Conservation (phyloP, 129 eudicot species). For the Smallanthus sonchifolius region DNA sequence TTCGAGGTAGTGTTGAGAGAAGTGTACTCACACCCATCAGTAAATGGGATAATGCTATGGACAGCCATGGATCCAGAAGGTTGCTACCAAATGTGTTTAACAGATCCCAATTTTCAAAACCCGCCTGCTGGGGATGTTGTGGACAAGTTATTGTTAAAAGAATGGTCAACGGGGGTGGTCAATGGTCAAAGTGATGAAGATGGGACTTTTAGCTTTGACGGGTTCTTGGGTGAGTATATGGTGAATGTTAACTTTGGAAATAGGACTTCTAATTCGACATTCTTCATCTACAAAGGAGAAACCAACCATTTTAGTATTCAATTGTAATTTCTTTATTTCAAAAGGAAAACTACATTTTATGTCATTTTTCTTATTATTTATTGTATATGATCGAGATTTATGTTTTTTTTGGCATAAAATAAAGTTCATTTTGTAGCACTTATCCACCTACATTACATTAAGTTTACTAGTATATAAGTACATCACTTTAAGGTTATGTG, state of each 20-base stretch:
- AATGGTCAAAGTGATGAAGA: constrained; percentile 48
- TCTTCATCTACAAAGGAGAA: constrained; percentile 48
- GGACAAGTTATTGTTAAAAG: constrained; percentile 50
- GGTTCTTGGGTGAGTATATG: constrained; percentile 57
- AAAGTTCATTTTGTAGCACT: neutral
- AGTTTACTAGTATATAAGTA: too few species aligned
- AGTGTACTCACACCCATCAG: constrained; percentile 59
- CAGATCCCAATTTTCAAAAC: constrained; percentile 44
- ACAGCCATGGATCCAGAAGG: constrained; percentile 47
- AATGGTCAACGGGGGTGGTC: constrained; percentile 59
- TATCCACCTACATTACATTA: too few species aligned
- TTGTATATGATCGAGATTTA: neutral
- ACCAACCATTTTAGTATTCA: constrained; percentile 50
- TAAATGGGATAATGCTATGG: constrained; percentile 69
- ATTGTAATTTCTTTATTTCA: constrained; percentile 7
- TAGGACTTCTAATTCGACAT: constrained; percentile 34
- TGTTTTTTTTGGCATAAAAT: neutral
- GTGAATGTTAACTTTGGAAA: constrained; percentile 33
- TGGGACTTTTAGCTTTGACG: constrained; percentile 48
- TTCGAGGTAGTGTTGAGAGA: constrained; percentile 60
- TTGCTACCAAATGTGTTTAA: constrained; percentile 72
- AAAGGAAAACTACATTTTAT: neutral
- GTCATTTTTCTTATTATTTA: neutral
- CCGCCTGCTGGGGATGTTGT: constrained; percentile 64
- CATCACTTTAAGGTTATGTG: too few species aligned